Evolutionary conservation across 345 rosid genomes (phyloP).

Genomic region (Schrenkiella parvula): DNA sequence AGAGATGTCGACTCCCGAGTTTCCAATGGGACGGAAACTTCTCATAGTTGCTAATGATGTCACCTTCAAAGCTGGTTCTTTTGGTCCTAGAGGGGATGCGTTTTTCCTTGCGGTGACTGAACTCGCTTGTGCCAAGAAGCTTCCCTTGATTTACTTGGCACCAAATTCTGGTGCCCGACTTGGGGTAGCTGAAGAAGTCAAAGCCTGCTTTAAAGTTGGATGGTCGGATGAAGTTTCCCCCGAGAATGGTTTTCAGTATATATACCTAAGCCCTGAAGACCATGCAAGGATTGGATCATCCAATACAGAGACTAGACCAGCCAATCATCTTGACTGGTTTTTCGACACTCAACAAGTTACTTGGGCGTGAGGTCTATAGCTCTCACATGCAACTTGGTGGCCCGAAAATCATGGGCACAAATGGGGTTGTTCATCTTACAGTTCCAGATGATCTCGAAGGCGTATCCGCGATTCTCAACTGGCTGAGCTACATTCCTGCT

Average conservation of each 20-base stretch:
- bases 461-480: constrained; percentile 78
- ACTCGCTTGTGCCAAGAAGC: constrained; percentile 82
- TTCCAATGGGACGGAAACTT: constrained; percentile 86
- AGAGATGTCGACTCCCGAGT: constrained; percentile 92
- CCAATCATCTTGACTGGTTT: constrained; percentile 98
- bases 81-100: constrained; percentile 97
- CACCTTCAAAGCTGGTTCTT: constrained; percentile 97
- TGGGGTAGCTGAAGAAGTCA: constrained; percentile 96
- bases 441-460: constrained; percentile 99
- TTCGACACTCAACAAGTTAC: constrained; percentile 96
- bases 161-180: constrained; percentile 99
- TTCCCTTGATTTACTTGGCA: constrained; percentile 94
- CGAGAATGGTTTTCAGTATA: constrained; percentile 88
- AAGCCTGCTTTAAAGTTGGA: constrained; percentile 81
- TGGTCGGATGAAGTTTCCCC: constrained; percentile 90
- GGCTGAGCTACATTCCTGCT: constrained; percentile 93
- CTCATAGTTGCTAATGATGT: constrained; percentile 85
- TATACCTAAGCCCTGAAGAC: constrained; percentile 82
- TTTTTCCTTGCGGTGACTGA: constrained; percentile 92
- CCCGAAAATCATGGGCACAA: constrained; percentile 98
- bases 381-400: constrained; percentile 99
- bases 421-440: constrained; percentile 96
- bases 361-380: constrained; percentile 98
- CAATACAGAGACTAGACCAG: constrained; percentile 96
- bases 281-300: constrained; percentile 61